A percentile compares a stretch with the other conserved stretches of the same genome.
phyloP scores from a whole-genome alignment of 805 yeast genomes.

The Cyberlindnera maritima region DNA sequence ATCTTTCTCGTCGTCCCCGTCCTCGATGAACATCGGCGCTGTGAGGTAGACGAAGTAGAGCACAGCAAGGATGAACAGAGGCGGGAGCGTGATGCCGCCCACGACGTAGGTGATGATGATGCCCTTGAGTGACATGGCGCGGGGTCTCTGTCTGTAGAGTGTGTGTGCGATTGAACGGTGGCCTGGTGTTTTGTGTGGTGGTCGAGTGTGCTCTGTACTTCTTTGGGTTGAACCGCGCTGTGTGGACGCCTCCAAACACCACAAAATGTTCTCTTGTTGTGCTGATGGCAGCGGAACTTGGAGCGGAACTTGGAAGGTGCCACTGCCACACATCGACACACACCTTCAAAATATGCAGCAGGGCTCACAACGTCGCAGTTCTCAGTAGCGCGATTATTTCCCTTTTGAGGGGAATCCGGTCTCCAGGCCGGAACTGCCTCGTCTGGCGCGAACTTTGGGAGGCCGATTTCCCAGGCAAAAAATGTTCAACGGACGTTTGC shows the following conservation, averaged over 20 bases:
- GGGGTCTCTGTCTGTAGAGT: neutral
- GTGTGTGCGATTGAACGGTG: neutral
- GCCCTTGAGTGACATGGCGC: conserved; percentile 19
- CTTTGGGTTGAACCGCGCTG: neutral
- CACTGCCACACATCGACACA: too few species aligned
- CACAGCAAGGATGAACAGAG: conserved; percentile 43
- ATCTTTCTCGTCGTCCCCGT: conserved; percentile 24
- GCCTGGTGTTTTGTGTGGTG: neutral
- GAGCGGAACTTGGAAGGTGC: too few species aligned
- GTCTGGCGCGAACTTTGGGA: neutral
- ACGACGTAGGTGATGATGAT: conserved; percentile 49
- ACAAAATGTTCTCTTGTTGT: neutral
- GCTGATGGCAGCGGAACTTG: neutral
- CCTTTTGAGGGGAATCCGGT: neutral
- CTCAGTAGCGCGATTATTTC: neutral
- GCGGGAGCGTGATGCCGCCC: conserved; percentile 84
- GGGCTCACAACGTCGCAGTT: neutral
- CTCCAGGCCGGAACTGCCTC: too few species aligned
- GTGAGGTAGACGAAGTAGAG: conserved; percentile 36
- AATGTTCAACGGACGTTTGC: neutral
- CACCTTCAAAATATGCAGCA: neutral
- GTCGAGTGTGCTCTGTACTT: neutral
- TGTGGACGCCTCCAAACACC: too few species aligned
- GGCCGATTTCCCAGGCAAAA: neutral
- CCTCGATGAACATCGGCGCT: conserved; percentile 32